These are phyloP conservation scores for Ophioceras dolichostomum DNA, from an alignment of 2,329 filamentous ascomycete genomes.

Conservation along the genomic window DNA sequence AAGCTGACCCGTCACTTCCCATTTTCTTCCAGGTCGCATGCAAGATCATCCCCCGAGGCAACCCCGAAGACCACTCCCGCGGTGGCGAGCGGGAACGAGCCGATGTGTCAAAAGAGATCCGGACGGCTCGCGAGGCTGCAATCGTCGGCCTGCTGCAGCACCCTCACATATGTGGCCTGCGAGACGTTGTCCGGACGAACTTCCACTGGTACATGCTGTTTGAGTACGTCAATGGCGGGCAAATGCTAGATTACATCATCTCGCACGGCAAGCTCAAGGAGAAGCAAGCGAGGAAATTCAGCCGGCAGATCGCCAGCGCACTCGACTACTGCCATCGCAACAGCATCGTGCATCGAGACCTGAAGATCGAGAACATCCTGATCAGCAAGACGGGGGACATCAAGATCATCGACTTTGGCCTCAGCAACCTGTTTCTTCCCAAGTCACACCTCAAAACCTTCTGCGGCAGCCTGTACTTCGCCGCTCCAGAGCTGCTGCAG, in stretches of 20 bases:
- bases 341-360: slow-evolving; percentile 91
- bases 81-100: slow-evolving; percentile 71
- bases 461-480: slow-evolving; percentile 95
- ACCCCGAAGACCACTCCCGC: slow-evolving; percentile 68
- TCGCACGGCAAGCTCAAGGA: slow-evolving; percentile 95
- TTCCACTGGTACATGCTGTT: slow-evolving; percentile 99
- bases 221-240: slow-evolving; percentile 95
- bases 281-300: slow-evolving; percentile 96
- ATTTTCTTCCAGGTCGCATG: slow-evolving; percentile 93
- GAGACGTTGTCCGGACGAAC: slow-evolving; percentile 88
- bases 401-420: slow-evolving; percentile 97
- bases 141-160: slow-evolving; percentile 92
- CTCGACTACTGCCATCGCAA: slow-evolving; percentile 97
- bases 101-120: slow-evolving; percentile 92
- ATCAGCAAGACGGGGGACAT: slow-evolving; percentile 99
- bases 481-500: slow-evolving; percentile 86
- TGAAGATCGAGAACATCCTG: slow-evolving; percentile 98
- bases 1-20: too few relatives aligned
- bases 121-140: slow-evolving; percentile 87
- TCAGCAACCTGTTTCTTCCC: slow-evolving; percentile 92
- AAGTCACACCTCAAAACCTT: slow-evolving; percentile 84
- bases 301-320: slow-evolving; percentile 90
- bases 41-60: slow-evolving; percentile 90
- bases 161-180: slow-evolving; percentile 90
- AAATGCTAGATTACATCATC: slow-evolving; percentile 99